Evolutionary conservation across 352 stramenopile species (phyloP), one percentile per base, ranked within the genome.

Genomic region (Aphanomyces cochlioides): DNA sequence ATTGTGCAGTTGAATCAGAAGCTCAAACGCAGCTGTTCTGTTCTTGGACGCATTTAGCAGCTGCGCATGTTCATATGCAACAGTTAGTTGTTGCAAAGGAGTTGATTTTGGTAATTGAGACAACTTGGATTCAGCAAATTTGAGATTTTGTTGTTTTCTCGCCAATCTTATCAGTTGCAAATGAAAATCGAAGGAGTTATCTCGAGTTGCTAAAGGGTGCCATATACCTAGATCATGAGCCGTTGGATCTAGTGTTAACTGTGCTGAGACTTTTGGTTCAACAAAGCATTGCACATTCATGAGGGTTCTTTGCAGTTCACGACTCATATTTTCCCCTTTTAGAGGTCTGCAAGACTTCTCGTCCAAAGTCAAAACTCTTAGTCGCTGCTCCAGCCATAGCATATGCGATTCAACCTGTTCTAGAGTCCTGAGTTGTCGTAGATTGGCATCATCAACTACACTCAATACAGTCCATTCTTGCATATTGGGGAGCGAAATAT

Each of bases 111-210:
- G 47, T n/a, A 56, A 56, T 12, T 47, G 34, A 34, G 15, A 53
- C 21, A 38, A 74, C 73, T 64, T 84, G 43, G 88, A 40, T 28
- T 56, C 56, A 12, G 77, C 78, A 34, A 88, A 69, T 38, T 47
- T 21, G 43, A 82, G 80, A 60, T 91, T 91, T 69, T 74, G 65
- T 41, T 90, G 84, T 50, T 81, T 84, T 19, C 81, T 77, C 4
- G 84, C 79, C 47, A 90, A 72, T 47, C 67, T 76, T 8, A 82
- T 77, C 67, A 87, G 56, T 38, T 72, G 43, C 10, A 79, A 47
- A 12, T 88, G 56, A 54, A 73, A 8, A 13, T 60, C 56, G 40
- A 66, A 67, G 12, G 37, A n/a, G 13, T 3, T 3, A 3, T 17
- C 15, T 69, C 67, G 36, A 39, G 57, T 40, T 6, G 54, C 54